These are phyloP conservation scores for Trichoderma atrobrunneum DNA, from an alignment of 2,329 filamentous ascomycete genomes.

Conservation along the genomic window DNA sequence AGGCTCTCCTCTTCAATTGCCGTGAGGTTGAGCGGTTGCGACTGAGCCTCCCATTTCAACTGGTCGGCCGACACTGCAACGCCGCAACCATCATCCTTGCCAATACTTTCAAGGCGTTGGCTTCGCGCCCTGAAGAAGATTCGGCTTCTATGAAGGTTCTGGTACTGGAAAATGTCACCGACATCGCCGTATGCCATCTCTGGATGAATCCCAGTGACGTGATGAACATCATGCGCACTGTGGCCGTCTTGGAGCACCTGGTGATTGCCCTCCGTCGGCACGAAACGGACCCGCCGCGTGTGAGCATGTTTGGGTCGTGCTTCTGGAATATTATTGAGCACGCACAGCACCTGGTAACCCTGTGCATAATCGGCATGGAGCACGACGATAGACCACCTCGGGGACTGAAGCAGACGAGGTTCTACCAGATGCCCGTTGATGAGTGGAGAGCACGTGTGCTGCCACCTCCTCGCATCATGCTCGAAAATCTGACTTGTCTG, in stretches of 20 bases:
- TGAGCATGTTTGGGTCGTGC: slow-evolving; percentile 42
- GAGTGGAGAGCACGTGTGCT: slow-evolving; percentile 42
- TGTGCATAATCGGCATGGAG: slow-evolving; percentile 49
- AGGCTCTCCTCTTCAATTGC: slow-evolving; percentile 43
- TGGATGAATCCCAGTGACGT: slow-evolving; percentile 53
- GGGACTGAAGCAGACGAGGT: slow-evolving; percentile 38
- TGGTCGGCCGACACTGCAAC: slow-evolving; percentile 45
- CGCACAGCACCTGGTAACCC: slow-evolving; percentile 42
- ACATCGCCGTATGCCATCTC: slow-evolving; percentile 46
- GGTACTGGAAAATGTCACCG: slow-evolving; percentile 50
- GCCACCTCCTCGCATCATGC: slow-evolving; percentile 36
- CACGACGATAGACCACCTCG: slow-evolving; percentile 38
- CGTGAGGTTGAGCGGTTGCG: slow-evolving; percentile 46
- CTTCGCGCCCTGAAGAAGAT: slow-evolving; percentile 44
- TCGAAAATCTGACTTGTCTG: slow-evolving; percentile 40
- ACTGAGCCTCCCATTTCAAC: slow-evolving; percentile 51
- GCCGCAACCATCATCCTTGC: slow-evolving; percentile 52
- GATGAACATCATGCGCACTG: slow-evolving; percentile 44
- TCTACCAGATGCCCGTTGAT: slow-evolving; percentile 35
- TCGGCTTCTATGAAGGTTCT: slow-evolving; percentile 43
- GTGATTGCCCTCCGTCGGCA: slow-evolving; percentile 47
- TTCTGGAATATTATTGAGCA: slow-evolving; percentile 51
- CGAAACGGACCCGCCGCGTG: slow-evolving; percentile 36
- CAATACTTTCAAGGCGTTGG: slow-evolving; percentile 50
- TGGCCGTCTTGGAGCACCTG: slow-evolving; percentile 43